phyloP scores from a whole-genome alignment of 192 early-diverging fungal species.

The Linnemannia hyalina region DNA sequence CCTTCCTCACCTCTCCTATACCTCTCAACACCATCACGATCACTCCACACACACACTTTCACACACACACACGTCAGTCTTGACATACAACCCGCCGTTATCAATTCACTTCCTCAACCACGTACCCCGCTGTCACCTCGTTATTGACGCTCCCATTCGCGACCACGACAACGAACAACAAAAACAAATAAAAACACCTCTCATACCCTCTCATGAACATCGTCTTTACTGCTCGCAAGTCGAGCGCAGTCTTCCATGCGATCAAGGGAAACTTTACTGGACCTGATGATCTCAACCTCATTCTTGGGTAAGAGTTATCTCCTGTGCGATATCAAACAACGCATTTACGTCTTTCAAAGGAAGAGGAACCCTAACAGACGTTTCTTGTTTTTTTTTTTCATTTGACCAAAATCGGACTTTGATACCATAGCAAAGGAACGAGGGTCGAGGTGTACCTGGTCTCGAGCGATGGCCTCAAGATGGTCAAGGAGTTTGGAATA shows the following conservation, averaged over 20 bases:
- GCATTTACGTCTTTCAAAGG: not conserved
- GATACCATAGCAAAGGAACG: conserved; percentile 62
- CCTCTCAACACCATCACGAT: not conserved
- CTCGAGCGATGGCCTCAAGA: conserved; percentile 57
- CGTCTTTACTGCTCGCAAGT: conserved; percentile 84
- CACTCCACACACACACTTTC: not conserved
- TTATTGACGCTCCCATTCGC: not conserved
- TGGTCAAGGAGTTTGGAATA: conserved; percentile 69
- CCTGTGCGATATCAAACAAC: not conserved
- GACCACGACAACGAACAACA: not conserved
- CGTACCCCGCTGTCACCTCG: not conserved
- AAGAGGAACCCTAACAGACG: not conserved
- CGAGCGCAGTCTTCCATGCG: conserved; percentile 77
- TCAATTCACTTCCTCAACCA: too few relatives aligned
- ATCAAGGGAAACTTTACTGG: conserved; percentile 76
- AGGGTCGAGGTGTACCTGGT: conserved; percentile 72
- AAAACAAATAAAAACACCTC: not conserved
- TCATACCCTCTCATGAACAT: conserved; percentile 37
- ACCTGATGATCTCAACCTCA: conserved; percentile 74
- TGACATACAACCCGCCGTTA: not conserved
- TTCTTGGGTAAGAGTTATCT: conserved; percentile 71
- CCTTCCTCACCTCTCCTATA: not conserved
- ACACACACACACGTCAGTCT: not conserved
- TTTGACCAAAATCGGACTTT: not conserved
- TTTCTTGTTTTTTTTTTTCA: not conserved